Evolutionary conservation across 2,329 filamentous ascomycete genomes (phyloP), one percentile per base, ranked within the genome.

Genomic region (Trichophyton mentagrophytes): DNA sequence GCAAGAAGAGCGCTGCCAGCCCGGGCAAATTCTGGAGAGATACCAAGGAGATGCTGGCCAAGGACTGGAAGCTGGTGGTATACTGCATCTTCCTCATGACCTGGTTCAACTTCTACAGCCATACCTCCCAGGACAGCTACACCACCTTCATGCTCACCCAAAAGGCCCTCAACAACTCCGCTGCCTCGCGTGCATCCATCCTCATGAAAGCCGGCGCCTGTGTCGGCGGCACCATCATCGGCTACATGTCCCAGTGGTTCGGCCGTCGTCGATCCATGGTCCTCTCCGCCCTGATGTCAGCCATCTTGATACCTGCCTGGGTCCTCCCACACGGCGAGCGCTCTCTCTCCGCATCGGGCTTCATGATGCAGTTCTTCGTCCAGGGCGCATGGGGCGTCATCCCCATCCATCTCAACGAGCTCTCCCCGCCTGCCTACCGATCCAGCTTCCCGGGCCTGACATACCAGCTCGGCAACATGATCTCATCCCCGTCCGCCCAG

Each of bases 351-450:
- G 90, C 88, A 0, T 85, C 87, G 0, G 89, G 89, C 1, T 95
- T 93, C 73, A 93, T 95, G 72, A 81, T 92, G 75, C 87, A 90
- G 69, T 89, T 90, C 70, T 87, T 83, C 68, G 86, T 90, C 1
- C 87, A 90, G 71, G 87, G 87, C 22, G 87, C 87, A 0, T 90
- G 87, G 87, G 87, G 82, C 42, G 83, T 88, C 1, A 84, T 88
- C 22, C 85, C 85, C 9, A 85, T 86, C 64, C 83, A 86, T 65
- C 74, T 86, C 9, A 86, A 86, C 81, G 84, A 86, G 65, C 73
- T 86, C 1, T 80, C 81, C 0, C 84, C 84, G 0, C 81, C 81
- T 6, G 74, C 78, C 2, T 82, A 86, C 71, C 76, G 84, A 2
- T 85, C 84, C 1, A 84, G 85, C 64, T 82, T 83, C 25, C 83